A percentile compares a stretch with the other conserved stretches of the same genome.
Evolutionary conservation across 176 grass and related monocot genomes (phyloP).

Genomic region (Phoenix dactylifera): DNA sequence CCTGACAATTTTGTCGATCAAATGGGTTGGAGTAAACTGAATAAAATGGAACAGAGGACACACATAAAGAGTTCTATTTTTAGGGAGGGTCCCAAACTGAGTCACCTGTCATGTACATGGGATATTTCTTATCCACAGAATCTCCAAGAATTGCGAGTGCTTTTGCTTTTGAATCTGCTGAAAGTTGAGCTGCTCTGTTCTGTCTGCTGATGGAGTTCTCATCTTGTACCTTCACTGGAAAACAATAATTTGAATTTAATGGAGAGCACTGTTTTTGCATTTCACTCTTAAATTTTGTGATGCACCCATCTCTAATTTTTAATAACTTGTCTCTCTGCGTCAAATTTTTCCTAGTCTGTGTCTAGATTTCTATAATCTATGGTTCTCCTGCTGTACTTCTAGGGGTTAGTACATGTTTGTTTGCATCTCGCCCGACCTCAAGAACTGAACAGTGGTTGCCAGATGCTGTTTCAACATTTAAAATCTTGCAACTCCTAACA

Average conservation of each 20-base stretch:
- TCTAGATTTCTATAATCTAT: no score
- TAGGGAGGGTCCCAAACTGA: not conserved
- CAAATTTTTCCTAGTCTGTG: no score
- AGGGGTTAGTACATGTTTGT: conserved; percentile 81
- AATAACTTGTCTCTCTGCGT: no score
- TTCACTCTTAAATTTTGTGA: no score
- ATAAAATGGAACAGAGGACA: not conserved
- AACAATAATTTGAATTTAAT: no score
- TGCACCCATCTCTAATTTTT: no score
- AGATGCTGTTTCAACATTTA: conserved; percentile 76
- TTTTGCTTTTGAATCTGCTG: conserved; percentile 40
- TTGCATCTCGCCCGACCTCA: conserved; percentile 42
- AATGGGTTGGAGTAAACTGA: not conserved
- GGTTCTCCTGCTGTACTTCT: conserved; percentile 56
- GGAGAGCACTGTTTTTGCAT: no score
- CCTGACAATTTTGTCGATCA: conserved; percentile 26
- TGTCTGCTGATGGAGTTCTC: conserved; percentile 70
- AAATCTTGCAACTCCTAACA: conserved; percentile 39
- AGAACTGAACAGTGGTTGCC: conserved; percentile 32
- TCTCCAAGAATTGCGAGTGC: conserved; percentile 61
- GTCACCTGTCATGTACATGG: conserved; percentile 75
- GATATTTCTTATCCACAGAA: conserved; percentile 51
- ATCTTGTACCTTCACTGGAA: conserved; percentile 37
- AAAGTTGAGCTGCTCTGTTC: conserved; percentile 37
- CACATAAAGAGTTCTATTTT: not conserved